Conservation (phyloP, 2,329 filamentous ascomycete species). For the Lachnellula cervina region DNA sequence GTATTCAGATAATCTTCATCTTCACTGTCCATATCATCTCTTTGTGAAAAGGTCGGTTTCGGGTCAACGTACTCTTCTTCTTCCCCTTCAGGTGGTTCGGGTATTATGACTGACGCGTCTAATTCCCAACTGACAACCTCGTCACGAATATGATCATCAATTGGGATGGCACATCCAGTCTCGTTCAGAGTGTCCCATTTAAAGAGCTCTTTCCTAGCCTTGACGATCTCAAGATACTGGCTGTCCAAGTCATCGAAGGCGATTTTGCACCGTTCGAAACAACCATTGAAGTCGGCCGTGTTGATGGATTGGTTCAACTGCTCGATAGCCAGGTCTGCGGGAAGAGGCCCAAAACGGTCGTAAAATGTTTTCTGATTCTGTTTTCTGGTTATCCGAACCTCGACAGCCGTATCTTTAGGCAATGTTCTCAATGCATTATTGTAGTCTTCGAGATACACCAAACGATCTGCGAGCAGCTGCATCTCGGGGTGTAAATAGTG, state of each 20-base stretch:
- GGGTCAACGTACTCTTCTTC: no score
- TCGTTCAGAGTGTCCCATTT: background rate
- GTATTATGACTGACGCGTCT: background rate
- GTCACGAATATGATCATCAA: background rate
- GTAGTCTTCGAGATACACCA: background rate
- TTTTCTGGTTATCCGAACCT: no score
- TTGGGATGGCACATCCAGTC: background rate
- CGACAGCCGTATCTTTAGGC: no score
- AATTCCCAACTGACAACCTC: background rate
- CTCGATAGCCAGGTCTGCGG: background rate
- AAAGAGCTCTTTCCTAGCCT: background rate
- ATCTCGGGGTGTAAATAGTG: background rate
- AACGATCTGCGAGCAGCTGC: background rate
- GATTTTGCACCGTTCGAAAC: background rate
- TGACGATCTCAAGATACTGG: background rate
- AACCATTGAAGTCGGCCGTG: background rate
- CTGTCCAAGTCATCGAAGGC: background rate
- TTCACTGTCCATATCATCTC: no score
- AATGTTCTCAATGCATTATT: background rate
- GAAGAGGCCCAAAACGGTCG: background rate
- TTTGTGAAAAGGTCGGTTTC: no score
- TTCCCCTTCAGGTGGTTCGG: no score
- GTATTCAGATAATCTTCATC: no score
- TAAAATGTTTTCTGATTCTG: no score
- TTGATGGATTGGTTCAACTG: background rate